Conservation (phyloP, 2,329 filamentous ascomycete genomes). For the Coniochaeta ligniaria region DNA sequence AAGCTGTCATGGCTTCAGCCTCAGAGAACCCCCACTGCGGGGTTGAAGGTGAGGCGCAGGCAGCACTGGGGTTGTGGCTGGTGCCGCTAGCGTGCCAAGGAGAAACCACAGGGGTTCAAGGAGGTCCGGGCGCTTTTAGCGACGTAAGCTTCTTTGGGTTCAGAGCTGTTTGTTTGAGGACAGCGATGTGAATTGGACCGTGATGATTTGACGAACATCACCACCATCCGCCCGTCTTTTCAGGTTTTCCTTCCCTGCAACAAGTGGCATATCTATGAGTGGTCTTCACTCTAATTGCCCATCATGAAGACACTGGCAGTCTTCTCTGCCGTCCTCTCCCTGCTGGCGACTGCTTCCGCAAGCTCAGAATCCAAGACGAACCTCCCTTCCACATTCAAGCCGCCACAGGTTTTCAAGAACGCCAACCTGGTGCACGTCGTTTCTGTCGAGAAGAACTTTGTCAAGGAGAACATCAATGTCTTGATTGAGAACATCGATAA, state of each 20-base stretch:
- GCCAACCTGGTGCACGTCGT: slow-evolving; percentile 83
- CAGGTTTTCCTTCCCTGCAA: slow-evolving; percentile 3
- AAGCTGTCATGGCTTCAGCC: not conserved
- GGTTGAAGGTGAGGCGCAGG: not conserved
- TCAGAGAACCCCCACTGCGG: not conserved
- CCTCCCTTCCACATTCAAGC: slow-evolving; percentile 64
- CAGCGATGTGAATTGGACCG: slow-evolving; percentile 15
- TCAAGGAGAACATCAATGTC: slow-evolving; percentile 88
- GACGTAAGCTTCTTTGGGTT: slow-evolving; percentile 27
- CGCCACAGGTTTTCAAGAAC: slow-evolving; percentile 90
- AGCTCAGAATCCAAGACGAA: slow-evolving; percentile 29
- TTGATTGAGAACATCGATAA: slow-evolving; percentile 81
- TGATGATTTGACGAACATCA: slow-evolving; percentile 12
- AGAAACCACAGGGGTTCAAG: slow-evolving; percentile 15
- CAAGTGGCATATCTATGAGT: slow-evolving; percentile 19
- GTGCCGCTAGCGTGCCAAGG: not conserved
- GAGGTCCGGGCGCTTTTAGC: slow-evolving; percentile 17
- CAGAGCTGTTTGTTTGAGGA: slow-evolving; percentile 18
- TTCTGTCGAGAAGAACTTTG: slow-evolving; percentile 89
- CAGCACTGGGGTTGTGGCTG: not conserved
- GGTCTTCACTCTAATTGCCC: slow-evolving; percentile 12
- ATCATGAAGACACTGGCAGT: slow-evolving; percentile 42
- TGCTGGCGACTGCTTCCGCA: slow-evolving; percentile 38
- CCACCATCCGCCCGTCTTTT: not conserved
- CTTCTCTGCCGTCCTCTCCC: slow-evolving; percentile 51